Conservation (phyloP, 2,329 filamentous ascomycete genomes). For the Aspergillus vadensis region DNA sequence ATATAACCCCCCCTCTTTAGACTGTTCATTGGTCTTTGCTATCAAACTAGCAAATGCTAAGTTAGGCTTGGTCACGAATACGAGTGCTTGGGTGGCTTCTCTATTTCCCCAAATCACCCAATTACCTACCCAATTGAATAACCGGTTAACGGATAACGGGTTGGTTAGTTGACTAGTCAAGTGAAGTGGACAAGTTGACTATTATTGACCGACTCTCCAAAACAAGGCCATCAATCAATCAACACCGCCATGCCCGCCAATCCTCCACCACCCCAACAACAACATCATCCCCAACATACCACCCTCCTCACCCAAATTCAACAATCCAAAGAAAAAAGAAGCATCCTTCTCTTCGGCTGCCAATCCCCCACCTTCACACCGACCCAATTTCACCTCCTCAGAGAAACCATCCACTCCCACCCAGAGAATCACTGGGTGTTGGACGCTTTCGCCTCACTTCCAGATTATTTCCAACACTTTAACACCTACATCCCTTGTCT, state of each 20-base stretch:
- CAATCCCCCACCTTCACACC: conserved; percentile 21
- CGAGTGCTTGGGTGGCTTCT: too few species aligned
- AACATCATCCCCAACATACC: too few species aligned
- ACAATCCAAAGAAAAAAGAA: background rate
- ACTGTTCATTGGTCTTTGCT: rapidly evolving
- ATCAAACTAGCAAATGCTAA: too few species aligned
- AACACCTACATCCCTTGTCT: conserved; percentile 11
- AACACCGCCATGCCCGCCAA: background rate
- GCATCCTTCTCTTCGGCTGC: conserved; percentile 22
- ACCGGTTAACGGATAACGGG: too few species aligned
- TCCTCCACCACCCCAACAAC: background rate
- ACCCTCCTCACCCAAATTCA: background rate
- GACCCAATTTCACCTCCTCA: conserved; percentile 17
- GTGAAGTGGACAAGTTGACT: too few species aligned
- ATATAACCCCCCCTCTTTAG: too few species aligned
- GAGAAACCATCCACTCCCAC: conserved; percentile 12
- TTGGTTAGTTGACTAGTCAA: too few species aligned
- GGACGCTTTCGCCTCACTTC: conserved; percentile 16
- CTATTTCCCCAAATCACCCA: too few species aligned
- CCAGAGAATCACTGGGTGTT: conserved; percentile 21
- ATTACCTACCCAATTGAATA: too few species aligned
- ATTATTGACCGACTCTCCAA: too few species aligned
- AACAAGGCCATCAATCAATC: too few species aligned
- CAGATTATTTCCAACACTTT: conserved; percentile 15
- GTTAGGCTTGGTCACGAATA: too few species aligned